Conservation (phyloP, 805 yeast species). For the Jamesozyma jinghongensis region DNA sequence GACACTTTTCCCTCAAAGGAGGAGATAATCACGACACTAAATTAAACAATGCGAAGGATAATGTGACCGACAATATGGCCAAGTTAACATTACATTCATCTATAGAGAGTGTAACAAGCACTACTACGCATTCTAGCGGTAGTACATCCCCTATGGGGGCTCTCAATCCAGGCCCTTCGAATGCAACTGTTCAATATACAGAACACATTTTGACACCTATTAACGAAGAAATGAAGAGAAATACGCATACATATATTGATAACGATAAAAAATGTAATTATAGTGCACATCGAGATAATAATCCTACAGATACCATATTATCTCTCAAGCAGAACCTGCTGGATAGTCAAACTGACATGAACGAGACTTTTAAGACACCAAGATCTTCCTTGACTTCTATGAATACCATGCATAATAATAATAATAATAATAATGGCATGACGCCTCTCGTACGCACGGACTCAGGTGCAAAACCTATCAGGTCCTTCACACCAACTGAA, state of each 20-base stretch:
- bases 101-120: neutral
- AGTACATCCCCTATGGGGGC: slow-evolving; percentile 1
- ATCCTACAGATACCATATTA: slow-evolving; percentile 12
- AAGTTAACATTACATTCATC: slow-evolving; percentile 5
- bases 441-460: neutral
- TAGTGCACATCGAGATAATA: neutral
- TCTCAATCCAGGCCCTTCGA: slow-evolving; percentile 16
- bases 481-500: neutral
- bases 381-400: neutral
- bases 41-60: neutral
- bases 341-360: slow-evolving; percentile 7
- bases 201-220: slow-evolving; percentile 7
- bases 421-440: neutral
- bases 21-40: neutral
- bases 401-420: neutral
- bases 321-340: slow-evolving; percentile 17
- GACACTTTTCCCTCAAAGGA: slow-evolving; percentile 1
- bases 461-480: neutral
- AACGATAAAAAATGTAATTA: neutral
- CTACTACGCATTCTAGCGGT: neutral
- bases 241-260: neutral
- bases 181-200: slow-evolving; percentile 18
- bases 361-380: neutral
- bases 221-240: slow-evolving; percentile 1
- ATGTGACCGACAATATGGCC: slow-evolving; percentile 7